Evolutionary conservation across 306 rosid genomes (phyloP), one percentile per base, ranked within the genome.

Genomic region (Castanea sativa): DNA sequence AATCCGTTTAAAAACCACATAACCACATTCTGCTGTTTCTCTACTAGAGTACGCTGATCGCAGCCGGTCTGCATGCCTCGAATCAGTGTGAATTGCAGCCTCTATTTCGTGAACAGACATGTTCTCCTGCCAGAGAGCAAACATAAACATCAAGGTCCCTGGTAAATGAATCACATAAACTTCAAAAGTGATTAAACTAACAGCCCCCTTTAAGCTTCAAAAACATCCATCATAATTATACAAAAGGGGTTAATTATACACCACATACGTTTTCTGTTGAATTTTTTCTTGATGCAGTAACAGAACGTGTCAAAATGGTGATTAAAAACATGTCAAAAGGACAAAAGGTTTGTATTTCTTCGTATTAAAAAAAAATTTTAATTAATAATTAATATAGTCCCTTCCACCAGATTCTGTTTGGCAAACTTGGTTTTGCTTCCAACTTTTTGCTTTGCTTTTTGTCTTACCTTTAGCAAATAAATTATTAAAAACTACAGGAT

Each of bases 51-150:
- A 93, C 73, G 85, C 88, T 16, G 94, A 77, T 88, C 99, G 88
- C 58, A 96, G 97, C 75, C 92, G 85, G 77, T 93, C 99, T 0
- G 92, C 99, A 2, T 93, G 98, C 83, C 93, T 90, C 3, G 99
- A 96, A 87, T 96, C 99, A 0, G 92, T 88, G 81, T 93, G 98
- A 78, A 93, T 93, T 75, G 97, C 97, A 80, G 87, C 91, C 77
- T 90, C 97, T 82, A 90, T 80, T 90, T 96, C 99, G 6, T 84
- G 84, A 76, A 61, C 78, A 51, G 98, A 86, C 97, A 96, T 78
- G 83, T 87, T 90, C 87, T 93, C 99, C 99, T 96, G 83, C 78
- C 71, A 74, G 41, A 21, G n/a, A 51, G 27, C 59, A 15, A 5
- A 51, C 30, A 33, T 9, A 56, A 20, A 77, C 15, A n/a, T 38